Base-by-base conservation (phyloP, 495 filamentous ascomycete genomes). In the Penicillium canariense region DNA sequence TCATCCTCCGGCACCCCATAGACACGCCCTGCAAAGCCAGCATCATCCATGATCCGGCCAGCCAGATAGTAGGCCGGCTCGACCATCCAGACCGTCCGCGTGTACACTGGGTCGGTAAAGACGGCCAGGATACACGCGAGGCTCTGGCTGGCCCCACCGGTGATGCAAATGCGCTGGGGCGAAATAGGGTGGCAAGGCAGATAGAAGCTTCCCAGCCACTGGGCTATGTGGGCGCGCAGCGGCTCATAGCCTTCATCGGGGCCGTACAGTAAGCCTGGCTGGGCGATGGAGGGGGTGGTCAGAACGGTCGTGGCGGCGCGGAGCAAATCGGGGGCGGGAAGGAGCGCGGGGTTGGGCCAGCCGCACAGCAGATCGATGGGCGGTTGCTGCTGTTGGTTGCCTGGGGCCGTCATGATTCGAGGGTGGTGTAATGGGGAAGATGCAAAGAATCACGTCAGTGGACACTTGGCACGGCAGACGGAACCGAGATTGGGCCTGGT, bases 11-110 rank as follows among this genome's bases (percentile, higher is more conserved):
- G 81, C 17, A 93, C 79, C 1, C 81, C 86, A 34, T 76, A 73
- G 56, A 92, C 58, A 26, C 80, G 77, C 7, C 80, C 79, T 4
- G 68, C 67, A 55, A 91, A 86, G n/a, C 84, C 86, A 0, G 81
- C 76, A 71, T 96, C 91, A 56, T 88, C 83, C 62, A 97, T 89
- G 31, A 94, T 87, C 5, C 83, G 78, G 63, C 84, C 86, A 0
- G 86, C 90, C 9, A 94, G 75, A 63, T 85, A 87, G 61, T 96
- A 97, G 17, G 86, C 85, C 27, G 92, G 92, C 35, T 85, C 82
- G 0, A 90, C 84, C 68, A 88, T 75, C 86, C 90, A 96, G 20
- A 95, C 81, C 59, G 78, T 81, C 36, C 81, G 76, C 14, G 91
- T 96, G 61, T 86, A 88, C 2, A 74, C 66, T 0, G 90, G 88